Conservation (phyloP, 495 filamentous ascomycete species). For the Cryomyces minteri region DNA sequence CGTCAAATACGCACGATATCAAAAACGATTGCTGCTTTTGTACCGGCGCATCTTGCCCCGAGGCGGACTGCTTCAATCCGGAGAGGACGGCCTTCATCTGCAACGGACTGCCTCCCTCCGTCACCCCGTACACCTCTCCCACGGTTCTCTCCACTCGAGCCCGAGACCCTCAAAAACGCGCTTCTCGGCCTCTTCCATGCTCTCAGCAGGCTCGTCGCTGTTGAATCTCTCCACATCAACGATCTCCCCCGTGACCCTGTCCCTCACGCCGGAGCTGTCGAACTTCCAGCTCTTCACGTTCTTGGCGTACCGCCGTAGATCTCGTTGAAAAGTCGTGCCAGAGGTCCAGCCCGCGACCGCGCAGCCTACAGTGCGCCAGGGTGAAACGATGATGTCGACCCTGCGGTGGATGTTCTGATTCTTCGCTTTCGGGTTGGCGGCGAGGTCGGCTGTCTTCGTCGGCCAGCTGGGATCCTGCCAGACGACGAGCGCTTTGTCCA, state of each 20-base stretch:
- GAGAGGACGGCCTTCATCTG: no score
- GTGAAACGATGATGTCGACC: conserved; percentile 86
- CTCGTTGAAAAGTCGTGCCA: conserved; percentile 76
- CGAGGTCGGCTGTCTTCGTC: conserved; percentile 16
- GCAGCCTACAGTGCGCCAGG: conserved; percentile 76
- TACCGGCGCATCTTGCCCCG: no score
- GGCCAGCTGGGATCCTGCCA: conserved; percentile 68
- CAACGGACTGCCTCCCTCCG: background rate
- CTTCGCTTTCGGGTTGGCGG: conserved; percentile 20
- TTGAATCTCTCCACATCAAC: conserved; percentile 36
- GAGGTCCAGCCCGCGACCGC: conserved; percentile 80
- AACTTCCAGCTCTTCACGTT: conserved; percentile 61
- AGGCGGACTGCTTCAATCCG: no score
- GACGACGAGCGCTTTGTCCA: conserved; percentile 84
- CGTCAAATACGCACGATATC: no score
- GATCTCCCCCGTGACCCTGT: conserved; percentile 40
- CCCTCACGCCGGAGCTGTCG: conserved; percentile 72
- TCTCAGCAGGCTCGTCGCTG: conserved; percentile 11
- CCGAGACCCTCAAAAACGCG: conserved; percentile 66
- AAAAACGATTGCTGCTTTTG: no score
- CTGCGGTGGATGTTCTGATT: conserved; percentile 66
- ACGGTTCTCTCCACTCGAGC: conserved; percentile 51
- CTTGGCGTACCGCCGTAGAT: conserved; percentile 67
- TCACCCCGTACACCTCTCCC: conserved; percentile 60
- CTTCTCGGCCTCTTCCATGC: conserved; percentile 49